A percentile compares a stretch with the other conserved stretches of the same genome.
Conservation (phyloP, 768 basidiomycete species). For the Coprinopsis cinerea region DNA sequence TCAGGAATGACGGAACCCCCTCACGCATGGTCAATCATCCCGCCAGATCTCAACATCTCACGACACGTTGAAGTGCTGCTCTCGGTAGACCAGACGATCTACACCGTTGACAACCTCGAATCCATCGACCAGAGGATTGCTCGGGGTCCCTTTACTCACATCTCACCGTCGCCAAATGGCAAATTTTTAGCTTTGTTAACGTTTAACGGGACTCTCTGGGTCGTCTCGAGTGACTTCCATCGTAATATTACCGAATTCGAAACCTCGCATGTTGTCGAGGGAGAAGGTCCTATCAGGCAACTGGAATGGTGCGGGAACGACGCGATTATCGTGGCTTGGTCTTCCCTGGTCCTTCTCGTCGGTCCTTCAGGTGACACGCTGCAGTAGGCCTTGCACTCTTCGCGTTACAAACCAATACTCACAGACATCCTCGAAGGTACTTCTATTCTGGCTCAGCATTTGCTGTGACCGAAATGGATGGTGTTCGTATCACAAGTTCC, state of each 20-base stretch:
- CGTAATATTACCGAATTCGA: conserved; percentile 85
- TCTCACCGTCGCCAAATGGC: conserved; percentile 90
- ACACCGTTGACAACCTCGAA: conserved; percentile 86
- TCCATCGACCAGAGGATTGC: conserved; percentile 81
- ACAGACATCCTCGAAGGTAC: conserved; percentile 44
- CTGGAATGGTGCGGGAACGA: conserved; percentile 98
- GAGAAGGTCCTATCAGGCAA: conserved; percentile 55
- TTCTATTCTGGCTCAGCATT: conserved; percentile 71
- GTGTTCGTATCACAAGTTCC: conserved; percentile 76
- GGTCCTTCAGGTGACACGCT: conserved; percentile 88
- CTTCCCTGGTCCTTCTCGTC: conserved; percentile 70
- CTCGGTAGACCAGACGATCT: conserved; percentile 73
- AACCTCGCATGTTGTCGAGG: conserved; percentile 47
- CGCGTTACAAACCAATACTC: neutral
- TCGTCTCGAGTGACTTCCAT: conserved; percentile 93
- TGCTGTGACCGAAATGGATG: conserved; percentile 83
- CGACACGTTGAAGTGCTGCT: conserved; percentile 87
- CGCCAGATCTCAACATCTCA: conserved; percentile 84
- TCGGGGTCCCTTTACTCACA: conserved; percentile 82
- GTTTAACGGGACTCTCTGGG: conserved; percentile 70
- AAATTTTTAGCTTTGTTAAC: conserved; percentile 86
- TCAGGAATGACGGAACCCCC: conserved; percentile 75
- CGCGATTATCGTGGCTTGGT: conserved; percentile 86
- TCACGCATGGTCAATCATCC: conserved; percentile 81
- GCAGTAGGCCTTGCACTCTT: conserved; percentile 46